These are phyloP conservation scores for Boletus reticulatus DNA, from an alignment of 768 basidiomycete genomes.

Conservation along the genomic window DNA sequence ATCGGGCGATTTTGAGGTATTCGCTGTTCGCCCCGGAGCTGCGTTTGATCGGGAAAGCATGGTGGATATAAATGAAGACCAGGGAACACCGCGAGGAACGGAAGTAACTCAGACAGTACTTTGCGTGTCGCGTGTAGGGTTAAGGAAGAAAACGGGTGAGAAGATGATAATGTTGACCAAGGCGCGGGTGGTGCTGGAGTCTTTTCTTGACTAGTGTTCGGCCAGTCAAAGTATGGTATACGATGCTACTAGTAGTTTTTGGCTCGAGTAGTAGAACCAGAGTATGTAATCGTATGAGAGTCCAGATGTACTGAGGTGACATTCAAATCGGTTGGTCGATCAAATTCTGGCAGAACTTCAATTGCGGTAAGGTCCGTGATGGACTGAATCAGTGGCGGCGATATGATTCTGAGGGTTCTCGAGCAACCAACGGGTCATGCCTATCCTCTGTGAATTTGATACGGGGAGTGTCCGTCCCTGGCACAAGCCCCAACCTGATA, in stretches of 20 bases:
- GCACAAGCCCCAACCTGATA: neutral
- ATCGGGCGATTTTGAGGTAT: constrained; percentile 10
- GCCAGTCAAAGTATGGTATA: too few relatives aligned
- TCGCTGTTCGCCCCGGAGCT: neutral
- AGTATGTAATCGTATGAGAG: too few relatives aligned
- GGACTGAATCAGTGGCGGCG: too few relatives aligned
- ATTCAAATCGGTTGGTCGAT: too few relatives aligned
- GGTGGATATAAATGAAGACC: neutral
- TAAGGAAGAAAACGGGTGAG: neutral
- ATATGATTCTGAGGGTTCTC: too few relatives aligned
- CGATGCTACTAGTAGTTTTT: too few relatives aligned
- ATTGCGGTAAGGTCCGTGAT: too few relatives aligned
- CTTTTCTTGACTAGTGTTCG: neutral
- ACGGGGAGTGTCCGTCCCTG: neutral
- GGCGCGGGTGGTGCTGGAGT: neutral
- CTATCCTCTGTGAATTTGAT: neutral
- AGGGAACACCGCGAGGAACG: neutral
- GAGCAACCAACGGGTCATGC: neutral
- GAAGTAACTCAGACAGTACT: neutral
- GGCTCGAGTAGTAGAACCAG: too few relatives aligned
- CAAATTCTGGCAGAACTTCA: too few relatives aligned
- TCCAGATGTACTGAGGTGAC: too few relatives aligned
- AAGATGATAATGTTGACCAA: neutral
- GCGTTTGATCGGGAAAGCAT: neutral
- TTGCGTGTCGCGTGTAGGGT: neutral